Conservation (phyloP, 306 rosid species). For the Quercus mongolica region DNA sequence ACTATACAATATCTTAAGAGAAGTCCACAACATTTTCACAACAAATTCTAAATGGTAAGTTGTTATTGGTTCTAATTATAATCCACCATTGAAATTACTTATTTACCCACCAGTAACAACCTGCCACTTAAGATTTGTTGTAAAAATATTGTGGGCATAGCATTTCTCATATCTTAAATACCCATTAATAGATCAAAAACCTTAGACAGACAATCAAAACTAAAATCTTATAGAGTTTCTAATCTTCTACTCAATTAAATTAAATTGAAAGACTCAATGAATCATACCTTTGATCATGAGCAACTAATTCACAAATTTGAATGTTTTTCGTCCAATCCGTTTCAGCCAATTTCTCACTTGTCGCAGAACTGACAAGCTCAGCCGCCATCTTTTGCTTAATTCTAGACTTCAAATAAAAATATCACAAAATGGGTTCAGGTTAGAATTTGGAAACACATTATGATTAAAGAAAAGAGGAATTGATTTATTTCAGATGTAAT, state of each 20-base stretch:
- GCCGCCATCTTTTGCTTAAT: conserved; percentile 61
- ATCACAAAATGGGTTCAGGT: background rate
- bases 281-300: conserved; percentile 73
- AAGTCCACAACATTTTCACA: too few species aligned
- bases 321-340: conserved; percentile 87
- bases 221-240: background rate
- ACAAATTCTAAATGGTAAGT: too few species aligned
- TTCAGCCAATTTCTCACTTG: conserved; percentile 74
- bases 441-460: conserved; percentile 9
- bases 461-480: background rate
- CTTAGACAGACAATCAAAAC: background rate
- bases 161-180: background rate
- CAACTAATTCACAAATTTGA: conserved; percentile 83
- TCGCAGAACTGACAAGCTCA: conserved; percentile 80
- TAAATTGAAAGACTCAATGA: background rate
- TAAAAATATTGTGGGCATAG: too few species aligned
- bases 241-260: background rate
- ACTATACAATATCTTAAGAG: too few species aligned
- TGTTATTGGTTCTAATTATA: too few species aligned
- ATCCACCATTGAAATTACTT: too few species aligned
- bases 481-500: background rate
- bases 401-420: conserved; percentile 23
- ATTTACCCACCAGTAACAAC: too few species aligned
- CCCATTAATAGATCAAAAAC: background rate
- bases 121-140: too few species aligned